Percentiles rank a stretch among this genome's conserved stretches.
Evolutionary conservation across 345 rosid genomes (phyloP).

Genomic region (Eucalyptus curtisii): DNA sequence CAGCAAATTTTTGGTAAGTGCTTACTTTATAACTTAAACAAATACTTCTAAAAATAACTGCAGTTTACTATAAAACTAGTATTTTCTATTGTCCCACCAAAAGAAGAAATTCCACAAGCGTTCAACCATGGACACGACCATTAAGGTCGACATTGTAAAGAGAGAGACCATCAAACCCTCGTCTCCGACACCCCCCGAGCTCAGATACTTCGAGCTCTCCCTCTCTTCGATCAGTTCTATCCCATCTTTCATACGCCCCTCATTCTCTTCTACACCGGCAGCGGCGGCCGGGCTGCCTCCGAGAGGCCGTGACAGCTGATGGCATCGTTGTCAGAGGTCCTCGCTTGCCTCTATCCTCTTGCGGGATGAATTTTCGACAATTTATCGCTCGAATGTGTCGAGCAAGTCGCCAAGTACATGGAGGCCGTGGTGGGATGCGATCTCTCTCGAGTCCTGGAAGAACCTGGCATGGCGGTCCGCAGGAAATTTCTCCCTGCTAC

Average conservation of each 20-base stretch:
- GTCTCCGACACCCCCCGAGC: background rate
- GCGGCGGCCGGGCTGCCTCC: background rate
- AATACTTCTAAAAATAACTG: background rate
- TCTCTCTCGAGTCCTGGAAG: background rate
- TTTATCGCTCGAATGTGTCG: constrained; percentile 2
- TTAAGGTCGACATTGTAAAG: background rate
- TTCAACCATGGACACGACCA: background rate
- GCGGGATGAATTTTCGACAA: background rate
- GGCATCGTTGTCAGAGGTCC: background rate
- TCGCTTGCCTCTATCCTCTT: background rate
- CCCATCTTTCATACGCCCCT: background rate
- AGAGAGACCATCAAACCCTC: background rate
- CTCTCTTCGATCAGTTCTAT: background rate
- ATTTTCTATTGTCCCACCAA: background rate
- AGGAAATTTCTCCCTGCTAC: background rate
- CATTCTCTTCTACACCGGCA: background rate
- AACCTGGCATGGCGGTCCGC: background rate
- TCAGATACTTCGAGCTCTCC: background rate
- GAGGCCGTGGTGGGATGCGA: constrained; percentile 4
- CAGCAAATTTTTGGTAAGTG: background rate
- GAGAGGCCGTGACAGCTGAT: background rate
- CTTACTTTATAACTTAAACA: background rate
- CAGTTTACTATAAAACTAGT: background rate
- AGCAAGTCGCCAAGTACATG: background rate
- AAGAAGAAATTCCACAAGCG: background rate